phyloP scores from a whole-genome alignment of 306 rosid genomes.

The Sesbania bispinosa region DNA sequence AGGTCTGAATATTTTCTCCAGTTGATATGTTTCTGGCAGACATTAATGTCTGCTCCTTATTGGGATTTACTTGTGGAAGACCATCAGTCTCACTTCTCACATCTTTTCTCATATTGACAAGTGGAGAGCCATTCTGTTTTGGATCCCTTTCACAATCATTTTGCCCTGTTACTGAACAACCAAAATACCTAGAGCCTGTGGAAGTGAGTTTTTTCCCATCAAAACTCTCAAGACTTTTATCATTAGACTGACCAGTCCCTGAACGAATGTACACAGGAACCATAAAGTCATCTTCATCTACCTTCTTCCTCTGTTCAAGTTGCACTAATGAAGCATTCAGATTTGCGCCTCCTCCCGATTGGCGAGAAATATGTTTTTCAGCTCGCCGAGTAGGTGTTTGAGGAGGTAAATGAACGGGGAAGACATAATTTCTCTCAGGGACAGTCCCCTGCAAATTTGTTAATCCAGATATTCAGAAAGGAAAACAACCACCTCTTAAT shows the following conservation, averaged over 20 bases:
- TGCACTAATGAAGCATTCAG: conserved; percentile 32
- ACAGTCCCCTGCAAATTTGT: conserved; percentile 54
- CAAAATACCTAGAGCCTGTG: conserved; percentile 39
- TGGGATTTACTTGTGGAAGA: conserved; percentile 28
- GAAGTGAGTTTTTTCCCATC: conserved; percentile 37
- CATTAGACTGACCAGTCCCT: conserved; percentile 36
- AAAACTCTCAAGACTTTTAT: conserved; percentile 30
- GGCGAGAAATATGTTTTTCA: conserved; percentile 42
- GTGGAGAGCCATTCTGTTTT: conserved; percentile 27
- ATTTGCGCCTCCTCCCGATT: conserved; percentile 40
- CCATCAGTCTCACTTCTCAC: conserved; percentile 37
- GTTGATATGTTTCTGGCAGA: conserved; percentile 34
- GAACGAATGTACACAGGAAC: conserved; percentile 75
- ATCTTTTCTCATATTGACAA: conserved; percentile 39
- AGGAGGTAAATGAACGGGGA: conserved; percentile 41
- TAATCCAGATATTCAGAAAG: conserved; percentile 23
- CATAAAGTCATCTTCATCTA: conserved; percentile 68
- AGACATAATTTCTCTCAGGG: conserved; percentile 45
- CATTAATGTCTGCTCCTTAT: conserved; percentile 26
- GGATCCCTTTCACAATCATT: conserved; percentile 34
- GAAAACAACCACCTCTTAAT: background rate
- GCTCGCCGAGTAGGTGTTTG: conserved; percentile 37
- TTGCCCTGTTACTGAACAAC: conserved; percentile 32
- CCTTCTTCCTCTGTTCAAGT: conserved; percentile 55
- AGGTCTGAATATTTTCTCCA: conserved; percentile 41